These are phyloP conservation scores for Elaeis guineensis DNA, from an alignment of 176 grass and related monocot genomes.

Conservation along the genomic window DNA sequence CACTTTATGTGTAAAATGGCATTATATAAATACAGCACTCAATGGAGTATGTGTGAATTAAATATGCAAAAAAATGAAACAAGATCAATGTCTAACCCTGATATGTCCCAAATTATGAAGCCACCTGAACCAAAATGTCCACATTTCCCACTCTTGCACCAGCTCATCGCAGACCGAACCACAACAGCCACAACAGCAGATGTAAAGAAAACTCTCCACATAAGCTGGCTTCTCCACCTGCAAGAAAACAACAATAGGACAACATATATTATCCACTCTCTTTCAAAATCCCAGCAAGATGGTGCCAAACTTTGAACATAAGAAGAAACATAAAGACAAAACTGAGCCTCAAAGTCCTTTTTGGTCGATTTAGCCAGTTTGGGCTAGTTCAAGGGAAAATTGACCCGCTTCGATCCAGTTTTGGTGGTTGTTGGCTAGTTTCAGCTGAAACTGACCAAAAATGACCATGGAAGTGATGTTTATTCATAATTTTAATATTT, in stretches of 20 bases:
- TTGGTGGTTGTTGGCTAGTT: too few relatives aligned
- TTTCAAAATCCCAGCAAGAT: too few relatives aligned
- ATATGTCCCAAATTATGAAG: conserved; percentile 99
- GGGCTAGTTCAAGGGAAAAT: too few relatives aligned
- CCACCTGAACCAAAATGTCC: conserved; percentile 98
- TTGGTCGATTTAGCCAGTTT: too few relatives aligned
- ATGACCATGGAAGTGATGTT: too few relatives aligned
- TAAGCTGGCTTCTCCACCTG: conserved; percentile 99
- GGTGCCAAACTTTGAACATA: too few relatives aligned
- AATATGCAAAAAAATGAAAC: conserved; percentile 12
- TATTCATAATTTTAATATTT: too few relatives aligned
- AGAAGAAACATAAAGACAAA: too few relatives aligned
- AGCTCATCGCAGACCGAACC: conserved; percentile 82
- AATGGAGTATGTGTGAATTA: background rate
- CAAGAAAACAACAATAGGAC: conserved; percentile 17
- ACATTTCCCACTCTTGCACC: conserved; percentile 95
- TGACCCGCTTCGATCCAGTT: too few relatives aligned
- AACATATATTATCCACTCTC: too few relatives aligned
- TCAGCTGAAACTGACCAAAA: too few relatives aligned
- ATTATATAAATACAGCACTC: conserved; percentile 24
- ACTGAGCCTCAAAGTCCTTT: too few relatives aligned
- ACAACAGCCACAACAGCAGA: conserved; percentile 97
- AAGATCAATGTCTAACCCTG: conserved; percentile 47
- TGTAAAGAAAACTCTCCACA: conserved; percentile 99
- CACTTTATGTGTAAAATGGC: conserved; percentile 51